Conservation (phyloP, 73 alveolate species). For the Breviolum minutum region DNA sequence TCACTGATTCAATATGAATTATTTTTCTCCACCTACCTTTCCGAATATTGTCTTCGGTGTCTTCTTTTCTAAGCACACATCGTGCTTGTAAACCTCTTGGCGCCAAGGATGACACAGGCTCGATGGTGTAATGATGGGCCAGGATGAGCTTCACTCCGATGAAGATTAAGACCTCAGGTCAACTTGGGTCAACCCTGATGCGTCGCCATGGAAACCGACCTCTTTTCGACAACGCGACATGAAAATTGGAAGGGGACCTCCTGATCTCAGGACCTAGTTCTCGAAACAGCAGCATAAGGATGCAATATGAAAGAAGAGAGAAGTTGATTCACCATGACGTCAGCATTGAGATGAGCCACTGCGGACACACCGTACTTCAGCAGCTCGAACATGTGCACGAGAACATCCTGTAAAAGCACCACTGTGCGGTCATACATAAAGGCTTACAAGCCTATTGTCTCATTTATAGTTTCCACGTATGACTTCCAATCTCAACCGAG, state of each 20-base stretch:
- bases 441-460: background rate
- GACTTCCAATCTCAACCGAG: background rate
- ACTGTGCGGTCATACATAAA: background rate
- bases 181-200: background rate
- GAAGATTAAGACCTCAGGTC: slow-evolving; percentile 39
- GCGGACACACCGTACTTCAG: slow-evolving; percentile 83
- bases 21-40: no score
- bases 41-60: no score
- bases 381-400: slow-evolving; percentile 95
- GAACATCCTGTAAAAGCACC: slow-evolving; percentile 24
- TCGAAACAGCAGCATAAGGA: background rate
- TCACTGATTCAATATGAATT: no score
- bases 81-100: no score
- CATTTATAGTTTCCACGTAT: background rate
- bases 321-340: no score
- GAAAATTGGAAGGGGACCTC: no score
- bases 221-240: no score
- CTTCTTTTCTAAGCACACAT: no score
- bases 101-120: slow-evolving; percentile 44
- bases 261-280: no score
- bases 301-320: no score
- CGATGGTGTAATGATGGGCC: slow-evolving; percentile 94
- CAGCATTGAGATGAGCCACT: background rate
- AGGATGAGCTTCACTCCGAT: slow-evolving; percentile 83
- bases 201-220: background rate